Percentiles rank a stretch among this genome's conserved stretches.
Conservation (phyloP, 2,329 filamentous ascomycete genomes). For the Botrytis fragariae region DNA sequence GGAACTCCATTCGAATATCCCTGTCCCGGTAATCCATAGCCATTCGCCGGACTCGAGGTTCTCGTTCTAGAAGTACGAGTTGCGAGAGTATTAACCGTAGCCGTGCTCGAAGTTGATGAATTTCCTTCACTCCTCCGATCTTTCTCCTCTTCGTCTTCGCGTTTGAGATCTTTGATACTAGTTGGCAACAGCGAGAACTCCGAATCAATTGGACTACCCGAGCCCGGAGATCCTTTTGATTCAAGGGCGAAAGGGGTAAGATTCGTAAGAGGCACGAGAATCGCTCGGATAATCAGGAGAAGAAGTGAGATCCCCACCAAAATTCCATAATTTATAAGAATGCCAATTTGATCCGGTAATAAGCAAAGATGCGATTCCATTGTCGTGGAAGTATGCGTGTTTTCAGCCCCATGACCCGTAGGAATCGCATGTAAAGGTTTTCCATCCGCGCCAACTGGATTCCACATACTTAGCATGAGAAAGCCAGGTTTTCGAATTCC, state of each 20-base stretch:
- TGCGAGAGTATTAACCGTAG: conserved; percentile 26
- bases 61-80: conserved; percentile 31
- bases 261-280: conserved; percentile 55
- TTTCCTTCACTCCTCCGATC: conserved; percentile 27
- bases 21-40: conserved; percentile 32
- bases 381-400: conserved; percentile 51
- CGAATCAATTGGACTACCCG: not conserved
- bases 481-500: conserved; percentile 86
- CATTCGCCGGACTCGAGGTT: conserved; percentile 33
- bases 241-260: conserved; percentile 39
- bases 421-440: conserved; percentile 42
- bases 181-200: conserved; percentile 29
- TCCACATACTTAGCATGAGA: conserved; percentile 85
- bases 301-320: conserved; percentile 56
- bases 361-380: conserved; percentile 89
- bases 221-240: conserved; percentile 1
- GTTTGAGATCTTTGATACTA: conserved; percentile 28
- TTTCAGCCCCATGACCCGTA: conserved; percentile 35
- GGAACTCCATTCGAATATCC: not conserved
- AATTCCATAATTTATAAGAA: conserved; percentile 74
- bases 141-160: conserved; percentile 19
- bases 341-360: conserved; percentile 80
- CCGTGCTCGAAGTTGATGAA: conserved; percentile 36
- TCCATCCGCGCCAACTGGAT: conserved; percentile 69
- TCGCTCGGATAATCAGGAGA: conserved; percentile 51